A percentile compares a stretch with the other conserved stretches of the same genome.
Conservation (phyloP, 2,329 filamentous ascomycete genomes). For the Allantophomopsis cytisporea region DNA sequence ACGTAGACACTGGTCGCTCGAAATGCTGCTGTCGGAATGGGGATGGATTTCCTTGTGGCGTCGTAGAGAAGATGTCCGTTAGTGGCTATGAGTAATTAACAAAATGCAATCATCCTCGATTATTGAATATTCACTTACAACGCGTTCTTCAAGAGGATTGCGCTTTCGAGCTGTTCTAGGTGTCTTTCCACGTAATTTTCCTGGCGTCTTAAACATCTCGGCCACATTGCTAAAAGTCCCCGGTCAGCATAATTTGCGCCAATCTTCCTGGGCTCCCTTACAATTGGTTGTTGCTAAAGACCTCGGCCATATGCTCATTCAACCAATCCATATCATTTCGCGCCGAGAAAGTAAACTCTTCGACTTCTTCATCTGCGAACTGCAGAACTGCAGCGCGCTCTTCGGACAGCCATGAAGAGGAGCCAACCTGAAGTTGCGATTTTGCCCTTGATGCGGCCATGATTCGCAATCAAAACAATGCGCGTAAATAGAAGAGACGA, state of each 20-base stretch:
- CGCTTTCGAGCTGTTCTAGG: constrained; percentile 56
- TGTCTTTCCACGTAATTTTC: constrained; percentile 71
- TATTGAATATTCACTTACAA: constrained; percentile 33
- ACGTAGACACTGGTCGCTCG: constrained; percentile 26
- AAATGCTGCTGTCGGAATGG: constrained; percentile 21
- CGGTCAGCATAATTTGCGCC: constrained; percentile 6
- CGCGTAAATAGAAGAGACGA: no score
- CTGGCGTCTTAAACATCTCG: constrained; percentile 92
- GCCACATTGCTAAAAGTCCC: constrained; percentile 59
- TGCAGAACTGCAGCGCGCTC: constrained; percentile 69
- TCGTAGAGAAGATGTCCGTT: constrained; percentile 42
- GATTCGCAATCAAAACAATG: constrained; percentile 14
- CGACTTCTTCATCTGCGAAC: constrained; percentile 68
- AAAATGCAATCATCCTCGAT: constrained; percentile 7
- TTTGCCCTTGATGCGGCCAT: constrained; percentile 20
- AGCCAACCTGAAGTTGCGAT: constrained; percentile 59
- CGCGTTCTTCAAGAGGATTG: constrained; percentile 41
- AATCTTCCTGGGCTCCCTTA: constrained; percentile 33
- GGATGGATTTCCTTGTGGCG: constrained; percentile 33
- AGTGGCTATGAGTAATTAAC: constrained; percentile 31
- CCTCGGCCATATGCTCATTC: constrained; percentile 94
- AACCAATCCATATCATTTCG: constrained; percentile 95
- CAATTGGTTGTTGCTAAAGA: constrained; percentile 80
- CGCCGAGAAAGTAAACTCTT: constrained; percentile 87
- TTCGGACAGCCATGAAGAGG: constrained; percentile 69